A percentile compares a stretch with the other conserved stretches of the same genome.
Evolutionary conservation across 768 basidiomycete genomes (phyloP).

Genomic region (Russula emetica): DNA sequence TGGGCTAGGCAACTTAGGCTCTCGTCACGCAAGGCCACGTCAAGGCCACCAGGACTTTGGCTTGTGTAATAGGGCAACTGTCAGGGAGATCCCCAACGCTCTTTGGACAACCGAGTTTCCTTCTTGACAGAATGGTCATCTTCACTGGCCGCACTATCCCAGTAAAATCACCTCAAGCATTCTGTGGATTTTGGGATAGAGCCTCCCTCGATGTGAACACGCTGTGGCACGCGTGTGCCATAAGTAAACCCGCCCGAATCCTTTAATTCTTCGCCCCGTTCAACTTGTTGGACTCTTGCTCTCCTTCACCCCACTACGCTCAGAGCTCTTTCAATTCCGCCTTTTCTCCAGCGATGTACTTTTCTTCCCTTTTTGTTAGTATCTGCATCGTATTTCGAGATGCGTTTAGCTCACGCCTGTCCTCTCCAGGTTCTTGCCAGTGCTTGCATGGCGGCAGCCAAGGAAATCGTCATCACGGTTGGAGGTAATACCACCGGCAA

Average conservation of each 20-base stretch:
- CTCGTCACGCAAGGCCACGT: background rate
- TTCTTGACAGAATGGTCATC: background rate
- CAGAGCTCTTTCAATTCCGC: background rate
- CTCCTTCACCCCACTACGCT: background rate
- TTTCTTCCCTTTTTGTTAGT: slow-evolving; percentile 11
- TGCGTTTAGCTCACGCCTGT: background rate
- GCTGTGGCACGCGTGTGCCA: background rate
- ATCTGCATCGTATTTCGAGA: background rate
- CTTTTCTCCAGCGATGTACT: background rate
- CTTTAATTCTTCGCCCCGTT: slow-evolving; percentile 10
- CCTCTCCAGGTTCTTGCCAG: slow-evolving; percentile 19
- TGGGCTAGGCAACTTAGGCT: background rate
- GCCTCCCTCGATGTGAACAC: background rate
- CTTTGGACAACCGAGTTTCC: background rate
- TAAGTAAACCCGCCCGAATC: slow-evolving; percentile 1
- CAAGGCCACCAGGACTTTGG: background rate
- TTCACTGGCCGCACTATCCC: background rate
- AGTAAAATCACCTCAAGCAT: background rate
- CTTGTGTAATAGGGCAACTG: background rate
- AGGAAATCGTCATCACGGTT: slow-evolving; percentile 44
- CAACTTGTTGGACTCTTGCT: background rate
- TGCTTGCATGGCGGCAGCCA: slow-evolving; percentile 33
- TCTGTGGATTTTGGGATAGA: background rate
- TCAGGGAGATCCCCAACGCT: background rate
- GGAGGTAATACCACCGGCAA: slow-evolving; percentile 45